Conservation (phyloP, 495 filamentous ascomycete species). For the Aspergillus mulundensis region DNA sequence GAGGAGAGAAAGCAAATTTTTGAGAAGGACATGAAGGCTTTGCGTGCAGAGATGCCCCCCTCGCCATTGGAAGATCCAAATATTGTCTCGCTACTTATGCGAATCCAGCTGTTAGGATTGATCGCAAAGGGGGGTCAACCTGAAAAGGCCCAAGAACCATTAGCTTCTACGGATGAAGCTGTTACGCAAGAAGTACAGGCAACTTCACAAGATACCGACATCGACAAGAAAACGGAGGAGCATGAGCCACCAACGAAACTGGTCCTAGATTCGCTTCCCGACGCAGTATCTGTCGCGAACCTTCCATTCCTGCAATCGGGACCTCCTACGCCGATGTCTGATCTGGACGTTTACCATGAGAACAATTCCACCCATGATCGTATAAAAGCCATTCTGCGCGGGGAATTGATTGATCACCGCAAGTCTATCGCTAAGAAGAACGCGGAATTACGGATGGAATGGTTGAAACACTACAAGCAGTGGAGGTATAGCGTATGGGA, state of each 20-base stretch:
- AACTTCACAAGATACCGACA: neutral
- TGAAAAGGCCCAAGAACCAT: conserved; percentile 20
- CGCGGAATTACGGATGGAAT: conserved; percentile 38
- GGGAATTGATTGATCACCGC: conserved; percentile 35
- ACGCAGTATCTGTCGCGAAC: conserved; percentile 31
- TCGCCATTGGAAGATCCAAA: conserved; percentile 42
- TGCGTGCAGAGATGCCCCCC: conserved; percentile 44
- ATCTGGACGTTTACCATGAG: conserved; percentile 46
- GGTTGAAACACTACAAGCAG: conserved; percentile 40
- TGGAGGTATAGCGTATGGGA: conserved; percentile 50
- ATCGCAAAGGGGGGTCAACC: conserved; percentile 27
- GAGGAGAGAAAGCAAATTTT: conserved; percentile 46
- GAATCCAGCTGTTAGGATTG: conserved; percentile 44
- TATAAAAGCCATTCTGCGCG: conserved; percentile 32
- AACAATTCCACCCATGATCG: conserved; percentile 32
- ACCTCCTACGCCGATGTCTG: conserved; percentile 48
- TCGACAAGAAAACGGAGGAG: conserved; percentile 33
- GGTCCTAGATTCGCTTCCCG: conserved; percentile 16
- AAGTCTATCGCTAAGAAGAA: conserved; percentile 42
- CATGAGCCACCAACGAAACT: conserved; percentile 27
- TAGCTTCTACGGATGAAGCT: conserved; percentile 23
- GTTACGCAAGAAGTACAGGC: conserved; percentile 2
- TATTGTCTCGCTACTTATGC: conserved; percentile 41
- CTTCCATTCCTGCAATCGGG: conserved; percentile 48
- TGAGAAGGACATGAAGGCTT: conserved; percentile 41